Conservation (phyloP, 176 grass and related monocot genomes). For the Oryza rufipogon region DNA sequence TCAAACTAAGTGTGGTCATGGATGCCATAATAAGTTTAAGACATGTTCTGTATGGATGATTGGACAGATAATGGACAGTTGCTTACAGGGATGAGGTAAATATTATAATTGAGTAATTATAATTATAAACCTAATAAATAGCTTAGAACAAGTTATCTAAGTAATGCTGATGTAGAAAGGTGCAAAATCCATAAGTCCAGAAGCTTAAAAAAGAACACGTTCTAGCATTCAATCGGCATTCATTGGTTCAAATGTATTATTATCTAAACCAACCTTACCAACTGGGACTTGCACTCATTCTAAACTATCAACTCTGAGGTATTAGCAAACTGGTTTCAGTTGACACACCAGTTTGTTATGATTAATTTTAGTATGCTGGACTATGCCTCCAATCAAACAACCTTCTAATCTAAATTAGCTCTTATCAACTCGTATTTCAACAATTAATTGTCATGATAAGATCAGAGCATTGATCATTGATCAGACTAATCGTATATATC, state of each 20-base stretch:
- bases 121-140: no score
- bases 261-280: constrained; percentile 9
- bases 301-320: constrained; percentile 11
- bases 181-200: no score
- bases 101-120: no score
- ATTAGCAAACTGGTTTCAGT: constrained; percentile 1
- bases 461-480: background rate
- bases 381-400: constrained; percentile 3
- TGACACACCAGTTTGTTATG: background rate
- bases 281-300: background rate
- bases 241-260: constrained; percentile 15
- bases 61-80: no score
- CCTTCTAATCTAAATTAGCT: constrained; percentile 9
- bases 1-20: background rate
- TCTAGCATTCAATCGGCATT: background rate
- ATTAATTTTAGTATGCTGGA: constrained; percentile 26
- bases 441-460: constrained; percentile 19
- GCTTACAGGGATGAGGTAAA: no score
- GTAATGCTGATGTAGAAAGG: no score
- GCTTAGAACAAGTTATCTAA: no score
- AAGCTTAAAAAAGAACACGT: no score
- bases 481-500: background rate
- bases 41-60: no score
- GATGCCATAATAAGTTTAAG: background rate
- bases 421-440: constrained; percentile 4